Conservation (phyloP, 352 stramenopile species). For the Phytophthora idaei region DNA sequence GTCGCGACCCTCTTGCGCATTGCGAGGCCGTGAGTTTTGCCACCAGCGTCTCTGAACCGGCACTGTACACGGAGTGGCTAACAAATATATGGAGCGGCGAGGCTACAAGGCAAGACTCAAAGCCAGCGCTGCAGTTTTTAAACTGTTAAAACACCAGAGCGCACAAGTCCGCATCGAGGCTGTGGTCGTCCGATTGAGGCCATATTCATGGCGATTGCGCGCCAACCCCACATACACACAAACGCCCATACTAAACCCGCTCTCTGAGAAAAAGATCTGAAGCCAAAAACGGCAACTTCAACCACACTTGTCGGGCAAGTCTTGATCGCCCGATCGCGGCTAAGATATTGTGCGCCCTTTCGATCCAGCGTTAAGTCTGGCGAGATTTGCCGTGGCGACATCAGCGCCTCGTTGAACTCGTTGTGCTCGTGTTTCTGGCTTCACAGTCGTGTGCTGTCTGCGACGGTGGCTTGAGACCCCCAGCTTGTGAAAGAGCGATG, state of each 20-base stretch:
- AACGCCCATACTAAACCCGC: slow-evolving; percentile 24
- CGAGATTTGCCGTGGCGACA: too few relatives aligned
- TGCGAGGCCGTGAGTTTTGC: neutral
- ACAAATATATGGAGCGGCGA: too few relatives aligned
- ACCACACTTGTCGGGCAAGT: slow-evolving; percentile 8
- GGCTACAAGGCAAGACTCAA: too few relatives aligned
- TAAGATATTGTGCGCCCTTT: slow-evolving; percentile 8
- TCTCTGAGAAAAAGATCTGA: slow-evolving; percentile 31
- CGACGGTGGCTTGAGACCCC: neutral
- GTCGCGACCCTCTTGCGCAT: neutral
- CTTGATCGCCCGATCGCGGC: neutral
- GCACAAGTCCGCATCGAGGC: neutral
- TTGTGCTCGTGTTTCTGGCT: neutral
- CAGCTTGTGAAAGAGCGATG: neutral
- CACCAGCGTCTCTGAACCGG: neutral
- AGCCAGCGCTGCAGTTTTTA: too few relatives aligned
- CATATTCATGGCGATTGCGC: slow-evolving; percentile 21
- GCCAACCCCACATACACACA: slow-evolving; percentile 25
- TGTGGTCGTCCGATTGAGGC: slow-evolving; percentile 20
- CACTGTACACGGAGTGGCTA: neutral
- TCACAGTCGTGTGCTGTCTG: neutral
- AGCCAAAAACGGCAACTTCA: slow-evolving; percentile 28
- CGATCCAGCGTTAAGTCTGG: neutral
- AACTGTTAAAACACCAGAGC: too few relatives aligned
- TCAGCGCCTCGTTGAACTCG: neutral